Base-by-base conservation (phyloP, 2,329 filamentous ascomycete genomes). In the Fusarium sacchari region DNA sequence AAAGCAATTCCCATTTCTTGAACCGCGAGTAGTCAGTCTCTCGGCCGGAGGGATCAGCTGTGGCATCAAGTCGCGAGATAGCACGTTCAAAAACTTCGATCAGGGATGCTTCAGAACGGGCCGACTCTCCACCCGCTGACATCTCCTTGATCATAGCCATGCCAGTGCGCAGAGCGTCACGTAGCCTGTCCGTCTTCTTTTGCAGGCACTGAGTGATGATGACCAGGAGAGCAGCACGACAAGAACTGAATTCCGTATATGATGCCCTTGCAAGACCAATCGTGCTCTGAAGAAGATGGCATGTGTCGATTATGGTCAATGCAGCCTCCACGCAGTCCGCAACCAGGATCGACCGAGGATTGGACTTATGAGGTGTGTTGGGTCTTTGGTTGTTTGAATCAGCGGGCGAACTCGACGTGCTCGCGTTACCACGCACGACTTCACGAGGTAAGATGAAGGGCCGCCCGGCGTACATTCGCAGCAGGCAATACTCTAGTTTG, bases 221-320 rank as follows among this genome's bases (percentile, higher is more conserved):
- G 34, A 88, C 87, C 6, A 89, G 81, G 11, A 89, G 79, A 14
- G 87, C 87, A 15, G 86, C 87, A 46, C 87, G 86, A 57, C 86
- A 88, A 7, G 87, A 86, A 75, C 86, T 88, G 74, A 88, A 89
- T 70, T 89, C 87, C 7, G 86, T 88, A 72, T 88, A 89, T 0
- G 86, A 88, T 6, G 87, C 86, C 36, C 86, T 84, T 11, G 87
- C 87, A 59, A 89, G 85, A 22, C 87, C 87, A 20, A 85, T 84
- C n/a, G 84, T 85, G 49, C 84, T 84, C 43, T 85, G 83, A 9
- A 89, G 82, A 8, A 85, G 79, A 44, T 84, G 84, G 69, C 87
- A 88, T 9, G 87, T 82, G 47, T 87, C 84, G 24, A 89, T 82
- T 17, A 87, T 84, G 63, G 85, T 83, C 34, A 88, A 77, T 6